Percentiles rank a stretch among this genome's conserved stretches.
Conservation (phyloP, 2,329 filamentous ascomycete species). For the Cyanodermella asteris region DNA sequence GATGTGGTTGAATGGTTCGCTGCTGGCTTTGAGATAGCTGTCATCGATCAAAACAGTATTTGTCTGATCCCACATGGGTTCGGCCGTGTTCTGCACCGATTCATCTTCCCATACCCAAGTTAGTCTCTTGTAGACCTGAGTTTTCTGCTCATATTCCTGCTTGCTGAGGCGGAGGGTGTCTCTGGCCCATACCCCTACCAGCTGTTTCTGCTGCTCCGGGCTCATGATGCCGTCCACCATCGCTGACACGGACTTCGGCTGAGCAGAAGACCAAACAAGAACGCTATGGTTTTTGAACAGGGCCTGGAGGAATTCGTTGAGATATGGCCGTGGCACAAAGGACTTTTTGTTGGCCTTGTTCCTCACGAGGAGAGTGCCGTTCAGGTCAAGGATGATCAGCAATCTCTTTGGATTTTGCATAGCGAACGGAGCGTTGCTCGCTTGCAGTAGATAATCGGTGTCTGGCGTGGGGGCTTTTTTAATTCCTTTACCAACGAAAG, state of each 20-base stretch:
- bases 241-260: slow-evolving; percentile 43
- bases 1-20: slow-evolving; percentile 67
- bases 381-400: slow-evolving; percentile 75
- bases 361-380: slow-evolving; percentile 69
- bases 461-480: slow-evolving; percentile 45
- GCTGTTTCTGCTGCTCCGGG: slow-evolving; percentile 25
- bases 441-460: slow-evolving; percentile 35
- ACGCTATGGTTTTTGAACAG: slow-evolving; percentile 55
- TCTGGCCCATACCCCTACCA: slow-evolving; percentile 57
- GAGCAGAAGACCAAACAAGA: slow-evolving; percentile 80
- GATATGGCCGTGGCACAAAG: slow-evolving; percentile 39
- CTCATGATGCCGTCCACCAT: slow-evolving; percentile 48
- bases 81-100: slow-evolving; percentile 22
- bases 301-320: slow-evolving; percentile 48
- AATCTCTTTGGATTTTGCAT: slow-evolving; percentile 35
- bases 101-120: slow-evolving; percentile 43
- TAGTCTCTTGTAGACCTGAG: slow-evolving; percentile 81
- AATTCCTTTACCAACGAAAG: too few species aligned
- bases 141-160: slow-evolving; percentile 43
- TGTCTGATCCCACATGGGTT: slow-evolving; percentile 51
- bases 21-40: slow-evolving; percentile 53
- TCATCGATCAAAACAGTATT: slow-evolving; percentile 89
- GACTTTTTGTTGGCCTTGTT: slow-evolving; percentile 27
- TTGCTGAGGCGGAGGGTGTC: slow-evolving; percentile 48
- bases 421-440: slow-evolving; percentile 22